Evolutionary conservation across 306 rosid genomes (phyloP), one percentile per base, ranked within the genome.

Genomic region (Cercis canadensis): DNA sequence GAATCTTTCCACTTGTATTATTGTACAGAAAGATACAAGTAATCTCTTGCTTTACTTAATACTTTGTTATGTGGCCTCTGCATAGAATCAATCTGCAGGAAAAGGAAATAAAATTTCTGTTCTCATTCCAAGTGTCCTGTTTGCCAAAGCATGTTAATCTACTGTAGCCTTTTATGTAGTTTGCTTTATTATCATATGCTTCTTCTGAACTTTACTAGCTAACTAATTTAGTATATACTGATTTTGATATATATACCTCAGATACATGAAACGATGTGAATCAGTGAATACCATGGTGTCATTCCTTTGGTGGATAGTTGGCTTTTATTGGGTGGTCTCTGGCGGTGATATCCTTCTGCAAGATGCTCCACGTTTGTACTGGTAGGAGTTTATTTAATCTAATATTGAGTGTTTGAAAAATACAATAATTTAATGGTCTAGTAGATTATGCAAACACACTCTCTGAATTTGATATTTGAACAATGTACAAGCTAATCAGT

Each of bases 261-360:
- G 99, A 57, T 63, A 79, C 67, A 70, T 82, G 10, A 89, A 81
- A 78, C 92, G 88, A 73, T 89, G 96, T 39, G 96, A 95, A 78
- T 84, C 96, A 1, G 69, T 89, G 63, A 95, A 91, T 74, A 95
- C 96, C 5, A 78, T 94, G 84, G 84, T 75, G 14, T 95, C 99
- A 8, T 89, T 95, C 79, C 64, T 95, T 65, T 95, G 99, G 99
- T 95, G 99, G 96, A 80, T 91, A 62, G 76, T 87, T 83, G 99
- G 99, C 81, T 91, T 91, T 82, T 91, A 87, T 80, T 95, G 99
- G 99, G 95, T 95, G 40, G 81, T 95, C 80, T 84, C 97, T 65
- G 96, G 97, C 6, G 96, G 89, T 33, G 86, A 87, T 51, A 2
- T 8, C 29, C 97, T 91, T 75, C 34, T 86, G 83, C 92, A 69